These are phyloP conservation scores for Brassica nigra DNA, from an alignment of 345 rosid genomes.

Conservation along the genomic window DNA sequence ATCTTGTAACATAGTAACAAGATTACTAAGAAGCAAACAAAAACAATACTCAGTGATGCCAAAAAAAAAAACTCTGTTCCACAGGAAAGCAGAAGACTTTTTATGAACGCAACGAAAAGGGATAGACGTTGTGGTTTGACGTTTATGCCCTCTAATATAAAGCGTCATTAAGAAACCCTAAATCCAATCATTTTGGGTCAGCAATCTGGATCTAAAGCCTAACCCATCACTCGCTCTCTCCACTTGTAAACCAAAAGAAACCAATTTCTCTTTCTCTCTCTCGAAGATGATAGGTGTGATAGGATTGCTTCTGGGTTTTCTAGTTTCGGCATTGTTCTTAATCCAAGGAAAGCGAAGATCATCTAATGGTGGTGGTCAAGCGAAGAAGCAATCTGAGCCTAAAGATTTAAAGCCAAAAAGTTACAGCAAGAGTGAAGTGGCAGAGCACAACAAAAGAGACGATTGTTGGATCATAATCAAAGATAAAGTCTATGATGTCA, in stretches of 20 bases:
- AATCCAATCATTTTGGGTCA: conserved; percentile 3
- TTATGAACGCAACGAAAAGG: too few relatives aligned
- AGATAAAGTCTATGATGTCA: conserved; percentile 79
- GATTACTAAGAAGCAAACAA: too few relatives aligned
- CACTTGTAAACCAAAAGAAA: background rate
- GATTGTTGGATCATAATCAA: conserved; percentile 94
- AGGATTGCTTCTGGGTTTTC: conserved; percentile 49
- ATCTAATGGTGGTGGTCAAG: conserved; percentile 28
- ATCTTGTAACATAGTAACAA: too few relatives aligned
- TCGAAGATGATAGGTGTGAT: conserved; percentile 40
- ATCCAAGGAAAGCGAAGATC: conserved; percentile 43
- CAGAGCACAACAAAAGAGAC: conserved; percentile 69
- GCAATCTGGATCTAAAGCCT: conserved; percentile 9
- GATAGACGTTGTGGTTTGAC: background rate
- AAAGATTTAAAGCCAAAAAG: conserved; percentile 39
- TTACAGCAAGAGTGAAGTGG: conserved; percentile 57
- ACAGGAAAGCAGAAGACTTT: too few relatives aligned
- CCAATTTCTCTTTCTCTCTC: background rate
- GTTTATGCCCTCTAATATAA: conserved; percentile 13
- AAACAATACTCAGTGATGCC: too few relatives aligned
- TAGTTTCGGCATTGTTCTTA: conserved; percentile 49
- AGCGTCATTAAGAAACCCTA: background rate
- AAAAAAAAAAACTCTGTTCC: too few relatives aligned
- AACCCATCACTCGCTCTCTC: background rate
- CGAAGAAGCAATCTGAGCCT: conserved; percentile 35